Conservation (phyloP, 805 yeast species). For the Schizosaccharomyces osmophilus region DNA sequence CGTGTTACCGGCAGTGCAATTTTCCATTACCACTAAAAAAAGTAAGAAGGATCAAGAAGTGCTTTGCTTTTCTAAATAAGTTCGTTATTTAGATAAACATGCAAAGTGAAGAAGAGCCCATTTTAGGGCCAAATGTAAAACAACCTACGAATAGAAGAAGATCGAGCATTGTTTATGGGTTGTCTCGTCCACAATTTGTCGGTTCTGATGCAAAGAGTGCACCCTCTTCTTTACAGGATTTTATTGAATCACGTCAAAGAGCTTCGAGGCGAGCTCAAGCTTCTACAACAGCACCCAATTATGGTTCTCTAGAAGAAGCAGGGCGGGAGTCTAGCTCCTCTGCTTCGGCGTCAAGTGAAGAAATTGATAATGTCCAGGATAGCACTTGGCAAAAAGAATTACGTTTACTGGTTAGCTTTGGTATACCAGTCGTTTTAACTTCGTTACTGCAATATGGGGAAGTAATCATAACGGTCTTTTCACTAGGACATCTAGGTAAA, state of each 20-base stretch:
- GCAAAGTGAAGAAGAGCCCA: background rate
- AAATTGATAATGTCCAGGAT: background rate
- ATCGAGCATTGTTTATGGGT: background rate
- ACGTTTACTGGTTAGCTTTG: conserved; percentile 11
- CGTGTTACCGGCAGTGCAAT: too few relatives aligned
- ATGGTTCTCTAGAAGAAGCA: background rate
- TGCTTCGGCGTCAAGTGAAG: background rate
- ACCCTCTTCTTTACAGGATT: background rate
- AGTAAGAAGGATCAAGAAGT: too few relatives aligned
- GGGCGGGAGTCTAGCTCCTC: background rate
- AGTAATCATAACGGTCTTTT: conserved; percentile 51
- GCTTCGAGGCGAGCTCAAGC: background rate
- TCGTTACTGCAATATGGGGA: conserved; percentile 49
- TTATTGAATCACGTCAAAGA: too few relatives aligned
- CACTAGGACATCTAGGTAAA: conserved; percentile 68
- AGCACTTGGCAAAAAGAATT: conserved; percentile 10
- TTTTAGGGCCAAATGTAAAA: background rate
- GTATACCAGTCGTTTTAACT: conserved; percentile 38
- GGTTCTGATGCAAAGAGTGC: background rate
- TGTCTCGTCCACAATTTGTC: background rate
- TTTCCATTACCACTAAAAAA: too few relatives aligned
- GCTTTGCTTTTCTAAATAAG: background rate
- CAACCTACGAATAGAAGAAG: background rate
- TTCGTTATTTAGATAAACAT: background rate
- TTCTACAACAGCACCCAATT: background rate